Evolutionary conservation across 306 rosid species (phyloP).

Genomic region (Hylodesmum podocarpum): DNA sequence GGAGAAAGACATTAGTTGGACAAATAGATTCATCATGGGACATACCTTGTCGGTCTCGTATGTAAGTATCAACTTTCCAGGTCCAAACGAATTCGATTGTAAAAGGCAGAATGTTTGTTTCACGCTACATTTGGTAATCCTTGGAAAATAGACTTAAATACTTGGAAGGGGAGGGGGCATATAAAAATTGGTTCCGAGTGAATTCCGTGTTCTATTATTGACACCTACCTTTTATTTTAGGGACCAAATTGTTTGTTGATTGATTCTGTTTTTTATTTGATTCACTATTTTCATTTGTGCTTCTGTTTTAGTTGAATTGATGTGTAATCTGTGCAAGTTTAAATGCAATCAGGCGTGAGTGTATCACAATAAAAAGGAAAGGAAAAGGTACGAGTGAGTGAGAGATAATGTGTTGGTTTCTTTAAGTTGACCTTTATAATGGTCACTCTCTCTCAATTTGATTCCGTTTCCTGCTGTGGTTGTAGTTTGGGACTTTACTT

Average conservation of each 20-base stretch:
- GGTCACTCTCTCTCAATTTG: conserved; percentile 23
- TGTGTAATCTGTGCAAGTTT: neutral
- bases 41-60: neutral
- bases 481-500: conserved; percentile 21
- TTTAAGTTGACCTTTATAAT: conserved; percentile 26
- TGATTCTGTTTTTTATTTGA: too few relatives aligned
- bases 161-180: neutral
- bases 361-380: neutral
- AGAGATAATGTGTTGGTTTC: conserved; percentile 9
- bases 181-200: neutral
- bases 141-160: too few relatives aligned
- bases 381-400: neutral
- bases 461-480: conserved; percentile 29
- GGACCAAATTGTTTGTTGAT: too few relatives aligned
- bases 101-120: neutral
- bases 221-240: neutral
- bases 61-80: neutral
- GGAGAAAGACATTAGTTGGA: neutral
- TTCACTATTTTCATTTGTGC: neutral
- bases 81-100: neutral
- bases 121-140: neutral
- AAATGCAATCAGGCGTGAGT: neutral
- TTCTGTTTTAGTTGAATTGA: neutral
- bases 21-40: conserved; percentile 26
- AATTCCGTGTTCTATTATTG: neutral